These are phyloP conservation scores for Trichophaea hybrida DNA, from an alignment of 2,329 filamentous ascomycete species.

Conservation along the genomic window DNA sequence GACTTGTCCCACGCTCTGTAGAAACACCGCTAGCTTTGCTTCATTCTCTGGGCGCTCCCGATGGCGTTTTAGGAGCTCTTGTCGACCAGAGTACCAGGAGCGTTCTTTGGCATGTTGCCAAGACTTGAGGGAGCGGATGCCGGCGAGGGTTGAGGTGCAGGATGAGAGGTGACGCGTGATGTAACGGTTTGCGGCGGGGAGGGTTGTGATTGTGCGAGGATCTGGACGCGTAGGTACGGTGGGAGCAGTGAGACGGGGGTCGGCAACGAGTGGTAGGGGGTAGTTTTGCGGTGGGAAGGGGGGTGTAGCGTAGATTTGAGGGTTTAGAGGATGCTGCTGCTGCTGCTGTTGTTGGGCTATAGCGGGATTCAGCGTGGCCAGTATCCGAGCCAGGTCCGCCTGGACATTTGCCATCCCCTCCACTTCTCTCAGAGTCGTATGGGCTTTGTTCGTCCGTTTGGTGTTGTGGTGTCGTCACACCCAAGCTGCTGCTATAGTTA, in stretches of 20 bases:
- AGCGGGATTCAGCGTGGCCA: neutral
- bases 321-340: neutral
- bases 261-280: slow-evolving; percentile 15
- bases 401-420: neutral
- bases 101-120: slow-evolving; percentile 1
- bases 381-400: neutral
- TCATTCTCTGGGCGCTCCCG: neutral
- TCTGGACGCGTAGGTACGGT: slow-evolving; percentile 7
- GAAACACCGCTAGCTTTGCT: neutral
- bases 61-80: neutral
- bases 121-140: neutral
- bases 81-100: neutral
- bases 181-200: slow-evolving; percentile 25
- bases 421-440: too few relatives aligned
- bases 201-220: slow-evolving; percentile 21
- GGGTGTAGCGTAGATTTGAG: neutral
- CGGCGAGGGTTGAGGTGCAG: neutral
- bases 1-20: neutral
- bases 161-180: slow-evolving; percentile 20
- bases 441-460: too few relatives aligned
- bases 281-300: slow-evolving; percentile 17
- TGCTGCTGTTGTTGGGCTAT: neutral
- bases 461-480: neutral
- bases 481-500: neutral
- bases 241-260: neutral